Evolutionary conservation across 1,284 basidiomycete genomes (phyloP), one percentile per base, ranked within the genome.

Genomic region (Puccinia triticina): DNA sequence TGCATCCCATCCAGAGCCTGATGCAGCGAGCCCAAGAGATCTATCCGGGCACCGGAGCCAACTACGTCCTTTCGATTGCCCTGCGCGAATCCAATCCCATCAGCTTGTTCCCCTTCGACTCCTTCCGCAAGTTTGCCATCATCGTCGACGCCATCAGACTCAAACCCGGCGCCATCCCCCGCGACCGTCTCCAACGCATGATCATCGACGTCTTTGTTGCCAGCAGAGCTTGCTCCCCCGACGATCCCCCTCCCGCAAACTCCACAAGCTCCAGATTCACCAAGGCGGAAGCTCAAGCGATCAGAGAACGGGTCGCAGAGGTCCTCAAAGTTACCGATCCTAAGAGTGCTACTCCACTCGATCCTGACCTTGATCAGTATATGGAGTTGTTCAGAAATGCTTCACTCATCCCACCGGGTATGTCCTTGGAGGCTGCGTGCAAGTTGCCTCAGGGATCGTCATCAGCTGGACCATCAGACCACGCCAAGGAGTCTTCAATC

Each of bases 151-250:
- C 8, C 3, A 48, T 69, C 16, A n/a, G 32, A 10, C 1, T 11
- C 7, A n/a, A 69, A 46, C 66, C 66, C 1, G 66, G 40, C 14
- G 40, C n/a, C 40, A 18, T 69, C 10, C 2, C 66, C 48, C 66
- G 66, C 23, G 66, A 69, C 48, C 40, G 43, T 69, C 66, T 69
- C 1, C 4, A 69, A 48, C 66, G 66, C 26, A 46, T 69, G 8
- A 4, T 69, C n/a, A 26, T 69, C 43, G 43, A 69, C 12, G 66
- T 69, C n/a, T 69, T 40, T 40, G 21, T 69, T 2, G 43, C 66
- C n/a, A 10, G 1, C 40, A 26, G 8, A 48, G 14, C n/a, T 11
- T 23, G 8, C 32, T 12, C 40, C 26, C 43, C 66, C 26, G 1
- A 21, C 43, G 10, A 12, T 26, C 43, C 8, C 66, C 40, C 66